Percentiles rank a stretch among this genome's conserved stretches.
Conservation (phyloP, 345 rosid genomes). For the Salix udensis region DNA sequence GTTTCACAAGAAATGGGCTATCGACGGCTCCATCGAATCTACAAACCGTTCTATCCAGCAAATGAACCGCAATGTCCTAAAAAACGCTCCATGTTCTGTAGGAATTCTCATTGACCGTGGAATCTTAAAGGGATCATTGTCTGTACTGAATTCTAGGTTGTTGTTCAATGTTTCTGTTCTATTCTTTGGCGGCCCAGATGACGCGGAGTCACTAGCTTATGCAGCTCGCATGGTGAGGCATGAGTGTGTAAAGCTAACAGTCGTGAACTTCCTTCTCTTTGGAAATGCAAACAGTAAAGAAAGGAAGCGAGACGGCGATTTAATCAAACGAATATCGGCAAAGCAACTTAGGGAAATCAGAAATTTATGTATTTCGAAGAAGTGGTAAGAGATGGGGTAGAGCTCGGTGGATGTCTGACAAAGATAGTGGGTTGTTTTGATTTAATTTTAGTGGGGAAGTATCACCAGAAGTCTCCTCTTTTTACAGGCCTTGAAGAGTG, state of each 20-base stretch:
- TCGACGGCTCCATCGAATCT: constrained; percentile 11
- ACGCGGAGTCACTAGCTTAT: constrained; percentile 29
- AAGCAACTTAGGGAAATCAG: not conserved
- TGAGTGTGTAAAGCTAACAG: constrained; percentile 23
- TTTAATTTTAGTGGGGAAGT: constrained; percentile 22
- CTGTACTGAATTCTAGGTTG: not conserved
- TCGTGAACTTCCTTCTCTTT: constrained; percentile 35
- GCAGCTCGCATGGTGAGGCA: not conserved
- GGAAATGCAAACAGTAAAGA: constrained; percentile 34
- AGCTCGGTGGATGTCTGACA: not conserved
- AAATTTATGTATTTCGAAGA: constrained; percentile 7
- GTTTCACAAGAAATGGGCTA: constrained; percentile 23
- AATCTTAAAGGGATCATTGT: not conserved
- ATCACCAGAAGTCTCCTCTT: constrained; percentile 5
- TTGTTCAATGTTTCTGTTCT: constrained; percentile 1
- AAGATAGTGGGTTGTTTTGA: constrained; percentile 3
- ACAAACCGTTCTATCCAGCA: not conserved
- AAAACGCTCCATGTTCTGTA: constrained; percentile 25
- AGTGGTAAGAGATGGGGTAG: constrained; percentile 18
- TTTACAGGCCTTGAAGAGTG: constrained; percentile 19
- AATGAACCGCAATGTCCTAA: constrained; percentile 16
- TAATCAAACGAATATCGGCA: not conserved
- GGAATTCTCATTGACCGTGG: constrained; percentile 24
- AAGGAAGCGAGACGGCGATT: constrained; percentile 25
- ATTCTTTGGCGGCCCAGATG: constrained; percentile 24